Percentiles rank a stretch among this genome's conserved stretches.
These are phyloP conservation scores for Chaetomium strumarium DNA, from an alignment of 2,329 filamentous ascomycete species.

Conservation along the genomic window DNA sequence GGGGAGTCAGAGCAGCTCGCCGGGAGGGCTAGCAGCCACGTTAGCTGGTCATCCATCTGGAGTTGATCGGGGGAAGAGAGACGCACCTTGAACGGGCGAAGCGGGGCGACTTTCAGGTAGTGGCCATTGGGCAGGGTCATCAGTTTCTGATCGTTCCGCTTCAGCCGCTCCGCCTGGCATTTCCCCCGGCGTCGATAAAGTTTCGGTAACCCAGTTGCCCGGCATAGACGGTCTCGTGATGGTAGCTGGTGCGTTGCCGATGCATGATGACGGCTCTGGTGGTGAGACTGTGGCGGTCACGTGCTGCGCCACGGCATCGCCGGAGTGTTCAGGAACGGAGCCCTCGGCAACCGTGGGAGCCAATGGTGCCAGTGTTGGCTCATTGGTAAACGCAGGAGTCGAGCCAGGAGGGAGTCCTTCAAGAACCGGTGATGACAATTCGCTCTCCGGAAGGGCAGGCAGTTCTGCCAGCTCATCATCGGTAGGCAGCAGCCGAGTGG, in stretches of 20 bases:
- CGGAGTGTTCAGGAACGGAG: too few species aligned
- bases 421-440: background rate
- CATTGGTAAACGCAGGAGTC: background rate
- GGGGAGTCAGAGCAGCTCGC: constrained; percentile 5
- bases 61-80: too few species aligned
- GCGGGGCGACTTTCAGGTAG: constrained; percentile 12
- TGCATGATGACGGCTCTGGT: too few species aligned
- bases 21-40: constrained; percentile 10
- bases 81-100: constrained; percentile 2
- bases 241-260: too few species aligned
- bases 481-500: background rate
- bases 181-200: too few species aligned
- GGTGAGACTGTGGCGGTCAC: too few species aligned
- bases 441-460: constrained; percentile 13
- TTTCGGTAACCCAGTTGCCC: too few species aligned
- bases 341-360: too few species aligned
- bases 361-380: background rate
- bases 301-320: too few species aligned
- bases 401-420: background rate
- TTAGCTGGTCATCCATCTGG: background rate
- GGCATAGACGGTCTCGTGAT: too few species aligned
- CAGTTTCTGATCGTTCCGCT: background rate
- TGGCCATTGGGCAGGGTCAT: background rate
- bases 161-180: too few species aligned
- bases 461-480: constrained; percentile 4